phyloP scores from a whole-genome alignment of 495 filamentous ascomycete species.

The Terfezia claveryi region DNA sequence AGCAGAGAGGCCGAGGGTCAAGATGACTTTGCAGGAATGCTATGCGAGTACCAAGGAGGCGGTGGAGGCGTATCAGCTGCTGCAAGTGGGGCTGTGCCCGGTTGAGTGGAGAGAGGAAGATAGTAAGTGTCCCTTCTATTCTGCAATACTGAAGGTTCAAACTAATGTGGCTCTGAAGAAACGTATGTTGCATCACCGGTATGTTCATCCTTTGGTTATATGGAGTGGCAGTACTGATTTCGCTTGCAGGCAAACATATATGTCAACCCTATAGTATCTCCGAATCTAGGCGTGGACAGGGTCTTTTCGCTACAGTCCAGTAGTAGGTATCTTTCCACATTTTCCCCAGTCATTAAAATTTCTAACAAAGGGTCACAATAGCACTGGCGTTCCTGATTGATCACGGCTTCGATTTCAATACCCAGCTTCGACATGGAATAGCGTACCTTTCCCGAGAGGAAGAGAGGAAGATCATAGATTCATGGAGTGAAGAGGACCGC shows the following conservation, averaged over 20 bases:
- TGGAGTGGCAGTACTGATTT: no score
- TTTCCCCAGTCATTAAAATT: background rate
- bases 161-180: no score
- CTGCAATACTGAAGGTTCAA: background rate
- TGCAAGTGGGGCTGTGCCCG: conserved; percentile 45
- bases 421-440: conserved; percentile 36
- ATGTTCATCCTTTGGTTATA: no score
- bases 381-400: background rate
- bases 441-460: conserved; percentile 49
- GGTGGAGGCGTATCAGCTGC: conserved; percentile 46
- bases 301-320: background rate
- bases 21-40: conserved; percentile 35
- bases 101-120: conserved; percentile 1
- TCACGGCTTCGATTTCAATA: conserved; percentile 25
- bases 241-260: background rate
- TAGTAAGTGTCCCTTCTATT: conserved; percentile 1
- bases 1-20: conserved; percentile 6
- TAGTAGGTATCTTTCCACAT: background rate
- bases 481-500: conserved; percentile 18
- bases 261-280: background rate
- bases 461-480: conserved; percentile 23
- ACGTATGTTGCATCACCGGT: no score
- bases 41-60: conserved; percentile 42
- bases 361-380: no score
- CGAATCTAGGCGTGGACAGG: background rate